A percentile compares a stretch with the other conserved stretches of the same genome.
These are phyloP conservation scores for Moesziomyces sp. DNA, from an alignment of 1,284 basidiomycete genomes.

Conservation along the genomic window DNA sequence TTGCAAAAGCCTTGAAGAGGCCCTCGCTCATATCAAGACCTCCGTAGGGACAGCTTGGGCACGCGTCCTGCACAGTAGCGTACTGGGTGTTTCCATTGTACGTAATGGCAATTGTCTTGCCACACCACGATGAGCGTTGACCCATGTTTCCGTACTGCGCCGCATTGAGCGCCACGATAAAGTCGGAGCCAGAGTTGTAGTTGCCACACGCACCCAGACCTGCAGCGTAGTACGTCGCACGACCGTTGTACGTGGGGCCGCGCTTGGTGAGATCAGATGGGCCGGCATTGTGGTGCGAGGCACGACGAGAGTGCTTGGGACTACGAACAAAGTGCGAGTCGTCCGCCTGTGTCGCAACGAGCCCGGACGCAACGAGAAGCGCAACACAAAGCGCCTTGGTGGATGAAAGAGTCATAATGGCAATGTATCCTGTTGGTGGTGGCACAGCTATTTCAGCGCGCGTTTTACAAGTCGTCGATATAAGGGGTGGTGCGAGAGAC, in stretches of 20 bases:
- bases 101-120: conserved; percentile 75
- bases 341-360: conserved; percentile 5
- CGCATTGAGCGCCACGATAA: conserved; percentile 49
- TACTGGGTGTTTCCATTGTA: conserved; percentile 71
- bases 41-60: conserved; percentile 77
- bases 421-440: background rate
- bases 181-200: conserved; percentile 35
- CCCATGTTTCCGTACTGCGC: conserved; percentile 48
- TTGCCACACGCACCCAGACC: conserved; percentile 48
- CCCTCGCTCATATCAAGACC: conserved; percentile 82
- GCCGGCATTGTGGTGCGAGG: conserved; percentile 8
- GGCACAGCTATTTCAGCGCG: conserved; percentile 28
- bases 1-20: conserved; percentile 73
- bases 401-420: conserved; percentile 19
- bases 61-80: conserved; percentile 77
- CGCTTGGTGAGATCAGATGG: conserved; percentile 29
- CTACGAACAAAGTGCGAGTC: conserved; percentile 22
- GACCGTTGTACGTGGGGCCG: conserved; percentile 25
- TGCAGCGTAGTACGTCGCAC: conserved; percentile 44
- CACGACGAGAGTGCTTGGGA: conserved; percentile 32
- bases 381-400: conserved; percentile 16
- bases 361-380: conserved; percentile 17
- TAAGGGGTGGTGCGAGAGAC: background rate
- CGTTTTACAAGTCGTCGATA: background rate
- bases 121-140: conserved; percentile 70